Evolutionary conservation across 352 stramenopile genomes (phyloP).

Genomic region (Lagenidium giganteum): DNA sequence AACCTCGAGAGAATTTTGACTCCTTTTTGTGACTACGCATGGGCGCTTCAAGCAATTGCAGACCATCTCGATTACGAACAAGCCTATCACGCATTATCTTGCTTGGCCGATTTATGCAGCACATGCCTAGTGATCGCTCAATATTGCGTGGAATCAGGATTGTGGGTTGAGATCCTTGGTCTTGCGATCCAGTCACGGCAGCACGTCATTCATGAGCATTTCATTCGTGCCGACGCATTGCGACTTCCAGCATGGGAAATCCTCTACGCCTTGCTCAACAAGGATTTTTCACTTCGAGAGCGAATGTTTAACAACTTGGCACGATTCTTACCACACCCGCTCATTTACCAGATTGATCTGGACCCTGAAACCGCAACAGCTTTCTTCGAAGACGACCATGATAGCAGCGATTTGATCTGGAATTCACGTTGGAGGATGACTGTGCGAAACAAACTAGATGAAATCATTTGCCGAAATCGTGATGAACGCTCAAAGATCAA

Average conservation of each 20-base stretch:
- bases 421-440: slow-evolving; percentile 72
- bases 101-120: slow-evolving; percentile 71
- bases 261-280: slow-evolving; percentile 68
- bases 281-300: slow-evolving; percentile 60
- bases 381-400: slow-evolving; percentile 82
- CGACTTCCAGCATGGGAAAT: slow-evolving; percentile 79
- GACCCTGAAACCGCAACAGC: slow-evolving; percentile 61
- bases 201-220: slow-evolving; percentile 79
- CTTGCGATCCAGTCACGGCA: slow-evolving; percentile 76
- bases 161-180: slow-evolving; percentile 78
- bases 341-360: slow-evolving; percentile 81
- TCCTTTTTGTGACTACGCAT: slow-evolving; percentile 73
- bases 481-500: slow-evolving; percentile 68
- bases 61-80: slow-evolving; percentile 80
- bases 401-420: slow-evolving; percentile 83
- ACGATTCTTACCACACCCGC: slow-evolving; percentile 71
- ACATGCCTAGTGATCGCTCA: slow-evolving; percentile 68
- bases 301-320: slow-evolving; percentile 71
- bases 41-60: slow-evolving; percentile 77
- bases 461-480: slow-evolving; percentile 76
- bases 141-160: slow-evolving; percentile 64
- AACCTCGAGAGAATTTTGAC: slow-evolving; percentile 69
- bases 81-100: slow-evolving; percentile 71
- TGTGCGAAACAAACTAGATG: slow-evolving; percentile 69
- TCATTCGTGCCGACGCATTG: slow-evolving; percentile 65